Base-by-base conservation (phyloP, 805 yeast genomes). In the Scheffersomyces coipomensis region DNA sequence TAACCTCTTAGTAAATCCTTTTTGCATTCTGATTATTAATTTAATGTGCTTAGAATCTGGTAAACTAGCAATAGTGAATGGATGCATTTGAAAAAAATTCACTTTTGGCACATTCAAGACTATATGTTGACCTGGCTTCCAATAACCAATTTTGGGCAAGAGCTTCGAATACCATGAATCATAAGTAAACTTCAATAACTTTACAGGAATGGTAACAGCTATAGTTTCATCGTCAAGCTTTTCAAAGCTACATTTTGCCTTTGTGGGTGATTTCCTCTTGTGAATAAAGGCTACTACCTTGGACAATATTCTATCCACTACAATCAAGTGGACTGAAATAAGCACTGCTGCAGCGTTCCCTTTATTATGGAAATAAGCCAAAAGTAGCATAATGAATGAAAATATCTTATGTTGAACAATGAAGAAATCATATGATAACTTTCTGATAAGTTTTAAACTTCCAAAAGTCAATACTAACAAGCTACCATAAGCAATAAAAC, bases 61-160 rank as follows among this genome's bases (percentile, higher is more conserved):
- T 26, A 70, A 46, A 35, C 71, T 64, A 3, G 70, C 51, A 35
- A 73, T 68, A 2, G 78, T 71, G 49, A 74, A 74, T 1, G 79
- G 79, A 48, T 74, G 79, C 44, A 58, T 60, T 43, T 72, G 76
- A 30, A 68, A 48, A 5, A 49, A 44, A 2, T 60, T 55, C 13
- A 73, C 65, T 38, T 62, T 61, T 4, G 62, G 50, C 6, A 74
- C 72, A 35, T 60, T 68, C n/a, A 74, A 51, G 27, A 56, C 60
- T 10, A 73, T 60, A 47, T 74, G 76, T 48, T 71, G 77, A 3
- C 79, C 79, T 0, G 78, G 65, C 37, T 59, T 59, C 79, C 79
- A 74, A 13, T 58, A 56, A 16, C 68, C 60, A 16, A 60, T 45
- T n/a, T 59, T 55, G 3, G 76, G 76, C 19, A 64, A 49, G 22